Evolutionary conservation across 371 early-diverging fungal genomes (phyloP).

Genomic region (Rhizopus stolonifer): DNA sequence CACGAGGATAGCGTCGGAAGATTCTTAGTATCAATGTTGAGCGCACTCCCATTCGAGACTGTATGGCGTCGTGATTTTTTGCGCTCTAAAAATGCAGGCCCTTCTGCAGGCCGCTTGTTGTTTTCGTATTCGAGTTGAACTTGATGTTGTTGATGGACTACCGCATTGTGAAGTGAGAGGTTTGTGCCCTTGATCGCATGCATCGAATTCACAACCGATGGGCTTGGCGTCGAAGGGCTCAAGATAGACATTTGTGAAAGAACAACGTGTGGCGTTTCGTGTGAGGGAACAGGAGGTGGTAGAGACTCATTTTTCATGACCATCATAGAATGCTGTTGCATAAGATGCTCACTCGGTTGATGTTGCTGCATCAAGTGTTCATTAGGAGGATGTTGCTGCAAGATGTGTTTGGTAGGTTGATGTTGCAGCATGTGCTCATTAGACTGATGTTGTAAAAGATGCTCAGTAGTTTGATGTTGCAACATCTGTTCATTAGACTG

Average conservation of each 20-base stretch:
- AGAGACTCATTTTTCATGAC: slow-evolving; percentile 3
- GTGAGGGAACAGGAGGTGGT: slow-evolving; percentile 4
- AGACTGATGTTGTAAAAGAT: neutral
- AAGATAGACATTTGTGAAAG: slow-evolving; percentile 20
- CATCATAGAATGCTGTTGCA: slow-evolving; percentile 5
- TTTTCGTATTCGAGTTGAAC: neutral
- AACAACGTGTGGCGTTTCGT: slow-evolving; percentile 25
- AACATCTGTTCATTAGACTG: too few relatives aligned
- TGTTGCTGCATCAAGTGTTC: neutral
- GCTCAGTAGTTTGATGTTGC: neutral
- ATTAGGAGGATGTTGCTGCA: neutral
- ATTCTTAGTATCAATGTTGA: slow-evolving; percentile 29
- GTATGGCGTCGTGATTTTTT: slow-evolving; percentile 30
- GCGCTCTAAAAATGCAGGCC: neutral
- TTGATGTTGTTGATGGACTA: slow-evolving; percentile 26
- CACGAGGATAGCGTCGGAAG: neutral
- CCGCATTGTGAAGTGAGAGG: slow-evolving; percentile 21
- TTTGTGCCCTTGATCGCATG: neutral
- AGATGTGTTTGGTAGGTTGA: neutral
- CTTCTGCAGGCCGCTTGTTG: slow-evolving; percentile 2
- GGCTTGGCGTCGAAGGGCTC: slow-evolving; percentile 1
- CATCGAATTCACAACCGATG: neutral
- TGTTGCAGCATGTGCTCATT: neutral
- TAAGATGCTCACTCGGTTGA: neutral
- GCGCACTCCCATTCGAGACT: slow-evolving; percentile 19